A percentile compares a stretch with the other conserved stretches of the same genome.
phyloP scores from a whole-genome alignment of 2,329 filamentous ascomycete genomes.

The Sordariomycetes sp. region DNA sequence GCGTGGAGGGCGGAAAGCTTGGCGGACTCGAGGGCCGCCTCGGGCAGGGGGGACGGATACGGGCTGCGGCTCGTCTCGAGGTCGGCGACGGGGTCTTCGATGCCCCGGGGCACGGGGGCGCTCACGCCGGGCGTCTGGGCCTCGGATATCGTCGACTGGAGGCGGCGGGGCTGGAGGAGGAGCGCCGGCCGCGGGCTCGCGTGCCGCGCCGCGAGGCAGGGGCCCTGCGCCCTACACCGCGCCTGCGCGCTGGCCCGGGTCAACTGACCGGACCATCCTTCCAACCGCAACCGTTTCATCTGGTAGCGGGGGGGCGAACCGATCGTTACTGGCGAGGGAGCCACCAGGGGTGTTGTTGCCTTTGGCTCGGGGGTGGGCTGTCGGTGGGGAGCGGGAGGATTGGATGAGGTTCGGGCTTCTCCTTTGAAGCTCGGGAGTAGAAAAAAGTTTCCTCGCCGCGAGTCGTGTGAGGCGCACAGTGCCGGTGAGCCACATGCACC shows the following conservation, averaged over 20 bases:
- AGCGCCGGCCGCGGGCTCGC: slow-evolving; percentile 2
- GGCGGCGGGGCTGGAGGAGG: slow-evolving; percentile 11
- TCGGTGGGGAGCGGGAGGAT: neutral
- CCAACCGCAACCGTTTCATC: slow-evolving; percentile 9
- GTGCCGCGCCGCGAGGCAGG: slow-evolving; percentile 2
- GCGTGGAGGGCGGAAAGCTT: slow-evolving; percentile 91
- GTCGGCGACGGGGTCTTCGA: slow-evolving; percentile 4
- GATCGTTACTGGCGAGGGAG: neutral
- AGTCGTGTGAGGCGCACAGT: neutral
- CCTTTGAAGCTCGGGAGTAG: slow-evolving; percentile 1
- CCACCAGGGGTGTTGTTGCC: neutral
- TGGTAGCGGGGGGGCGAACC: neutral
- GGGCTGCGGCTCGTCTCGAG: slow-evolving; percentile 12
- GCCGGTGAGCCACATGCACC: neutral
- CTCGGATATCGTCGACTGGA: slow-evolving; percentile 17
- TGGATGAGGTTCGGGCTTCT: neutral
- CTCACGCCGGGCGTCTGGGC: too few relatives aligned
- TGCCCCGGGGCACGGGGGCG: slow-evolving; percentile 7
- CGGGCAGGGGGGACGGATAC: slow-evolving; percentile 59
- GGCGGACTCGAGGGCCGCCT: slow-evolving; percentile 56
- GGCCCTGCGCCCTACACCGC: slow-evolving; percentile 1
- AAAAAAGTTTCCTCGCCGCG: slow-evolving; percentile 4
- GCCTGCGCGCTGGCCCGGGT: slow-evolving; percentile 3
- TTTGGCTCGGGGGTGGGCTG: slow-evolving; percentile 3
- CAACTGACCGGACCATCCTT: slow-evolving; percentile 7